Evolutionary conservation across 768 basidiomycete genomes (phyloP), one percentile per base, ranked within the genome.

Genomic region (Lactarius trivialis): DNA sequence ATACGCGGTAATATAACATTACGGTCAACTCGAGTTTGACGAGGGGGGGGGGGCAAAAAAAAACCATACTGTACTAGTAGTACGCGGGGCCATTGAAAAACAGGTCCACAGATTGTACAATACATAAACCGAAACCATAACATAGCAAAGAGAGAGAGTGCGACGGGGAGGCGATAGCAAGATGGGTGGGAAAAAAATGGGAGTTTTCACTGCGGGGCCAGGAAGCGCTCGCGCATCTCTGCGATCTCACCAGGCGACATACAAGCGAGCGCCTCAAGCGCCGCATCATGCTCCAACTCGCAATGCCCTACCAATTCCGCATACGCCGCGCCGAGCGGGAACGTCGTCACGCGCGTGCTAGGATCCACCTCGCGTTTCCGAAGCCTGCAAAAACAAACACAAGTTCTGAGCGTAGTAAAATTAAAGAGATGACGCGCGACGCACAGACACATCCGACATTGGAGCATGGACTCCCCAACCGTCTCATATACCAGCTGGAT

Each of bases 361-460:
- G 50, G 36, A 21, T 65, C 64, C 8, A 62, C 39, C 45, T 65
- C 62, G 24, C 53, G 64, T 37, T 52, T 54, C 45, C 54, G 61
- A 3, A 58, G 45, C 39, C 64, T 65, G 39, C 33, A n/a, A n/a
- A n/a, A n/a, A n/a, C n/a, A 7, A 1, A 7, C 14, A 11, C 8
- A 4, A 33, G 32, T 33, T 33, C 32, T 33, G 32, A 33, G 32
- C n/a, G 32, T 4, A 33, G 32, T 33, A 33, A 4, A 33, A 8
- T 33, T 8, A 33, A 4, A 8, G 8, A 33, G 32, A 33, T n/a
- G 32, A 8, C 32, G 8, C 4, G 32, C 4, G 8, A 39, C 64
- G 28, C 54, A 65, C 64, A 52, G 32, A 28, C 64, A 65, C 64
- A 65, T 65, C 43, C 64, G 61, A 33, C 64, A 65, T 54, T 39